A percentile compares a stretch with the other conserved stretches of the same genome.
These are phyloP conservation scores for Starmerella tilneyi DNA, from an alignment of 805 yeast genomes.

Conservation along the genomic window DNA sequence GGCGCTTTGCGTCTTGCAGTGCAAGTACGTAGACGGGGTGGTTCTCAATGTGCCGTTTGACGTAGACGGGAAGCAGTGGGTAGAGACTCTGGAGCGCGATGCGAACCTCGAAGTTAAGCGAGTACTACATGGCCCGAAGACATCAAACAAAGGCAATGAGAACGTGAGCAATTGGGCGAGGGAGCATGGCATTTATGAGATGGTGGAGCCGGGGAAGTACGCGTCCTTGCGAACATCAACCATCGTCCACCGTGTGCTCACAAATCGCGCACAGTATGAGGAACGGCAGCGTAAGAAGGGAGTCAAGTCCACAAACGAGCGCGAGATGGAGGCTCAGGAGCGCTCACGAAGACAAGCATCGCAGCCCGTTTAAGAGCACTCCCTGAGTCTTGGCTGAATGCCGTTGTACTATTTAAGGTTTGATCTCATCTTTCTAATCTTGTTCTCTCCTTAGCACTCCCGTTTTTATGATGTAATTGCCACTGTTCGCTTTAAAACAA, in stretches of 20 bases:
- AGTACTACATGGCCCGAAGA: slow-evolving; percentile 12
- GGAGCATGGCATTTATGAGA: slow-evolving; percentile 34
- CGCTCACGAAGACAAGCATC: slow-evolving; percentile 3
- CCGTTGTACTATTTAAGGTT: no score
- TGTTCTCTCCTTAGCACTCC: no score
- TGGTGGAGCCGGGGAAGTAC: slow-evolving; percentile 46
- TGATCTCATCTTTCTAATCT: no score
- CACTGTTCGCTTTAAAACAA: no score
- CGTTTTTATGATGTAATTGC: no score
- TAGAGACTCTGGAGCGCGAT: slow-evolving; percentile 31
- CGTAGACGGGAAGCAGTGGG: slow-evolving; percentile 36
- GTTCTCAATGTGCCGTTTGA: slow-evolving; percentile 57
- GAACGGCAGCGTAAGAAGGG: slow-evolving; percentile 84
- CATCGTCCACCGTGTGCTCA: slow-evolving; percentile 65
- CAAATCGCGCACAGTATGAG: slow-evolving; percentile 59
- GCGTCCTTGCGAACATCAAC: slow-evolving; percentile 56
- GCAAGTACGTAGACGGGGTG: slow-evolving; percentile 71
- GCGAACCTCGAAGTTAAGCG: not conserved
- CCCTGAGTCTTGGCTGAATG: no score
- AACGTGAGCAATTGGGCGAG: slow-evolving; percentile 26
- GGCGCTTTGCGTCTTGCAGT: slow-evolving; percentile 76
- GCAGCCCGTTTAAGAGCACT: no score
- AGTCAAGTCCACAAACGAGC: slow-evolving; percentile 54
- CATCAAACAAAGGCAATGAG: not conserved
- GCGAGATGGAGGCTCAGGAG: slow-evolving; percentile 28